Base-by-base conservation (phyloP, 176 grass and related monocot species). In the Zoysia pacifica region DNA sequence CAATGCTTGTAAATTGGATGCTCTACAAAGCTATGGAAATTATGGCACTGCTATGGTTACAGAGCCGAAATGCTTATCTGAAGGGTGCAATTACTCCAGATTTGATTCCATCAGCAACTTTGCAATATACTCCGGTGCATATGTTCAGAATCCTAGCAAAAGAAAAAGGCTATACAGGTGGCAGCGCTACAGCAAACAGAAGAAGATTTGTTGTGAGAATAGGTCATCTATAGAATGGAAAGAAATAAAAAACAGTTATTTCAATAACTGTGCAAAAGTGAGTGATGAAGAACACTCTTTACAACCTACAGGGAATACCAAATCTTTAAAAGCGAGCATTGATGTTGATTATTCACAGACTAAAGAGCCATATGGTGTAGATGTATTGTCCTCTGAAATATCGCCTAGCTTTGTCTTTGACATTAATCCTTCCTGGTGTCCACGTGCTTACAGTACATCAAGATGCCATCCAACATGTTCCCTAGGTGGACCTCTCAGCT, bases 81-180 rank as follows among this genome's bases (percentile, higher is more conserved):
- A 82, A 65, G 79, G 56, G 71, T 82, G 73, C 60, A 82, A 28
- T 47, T 39, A 6, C n/a, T 11, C 65, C 14, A 18, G 51, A 64
- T 70, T 35, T 63, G 36, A 58, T 71, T 62, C 40, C 40, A 52
- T 20, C 53, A 44, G 11, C 65, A 43, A 15, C 46, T 78, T 67
- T 65, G n/a, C 9, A 63, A 40, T 72, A 39, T 69, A 19, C 83
- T 84, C 75, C 28, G 36, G 44, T 56, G 69, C 59, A 60, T 74
- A 48, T 56, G 55, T 43, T 60, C 76, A 53, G 9, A 84, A 80
- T 49, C 47, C 70, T 75, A 70, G 70, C 53, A 88, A 84, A 84
- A 69, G 86, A 41, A 88, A 88, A 84, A 80, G 86, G 56, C 52
- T 80, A 28, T 76, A 88, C 70, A 88, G 55, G 12, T 88, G 86